phyloP scores from a whole-genome alignment of 805 yeast genomes.

The Sugiyamaella marilandica region DNA sequence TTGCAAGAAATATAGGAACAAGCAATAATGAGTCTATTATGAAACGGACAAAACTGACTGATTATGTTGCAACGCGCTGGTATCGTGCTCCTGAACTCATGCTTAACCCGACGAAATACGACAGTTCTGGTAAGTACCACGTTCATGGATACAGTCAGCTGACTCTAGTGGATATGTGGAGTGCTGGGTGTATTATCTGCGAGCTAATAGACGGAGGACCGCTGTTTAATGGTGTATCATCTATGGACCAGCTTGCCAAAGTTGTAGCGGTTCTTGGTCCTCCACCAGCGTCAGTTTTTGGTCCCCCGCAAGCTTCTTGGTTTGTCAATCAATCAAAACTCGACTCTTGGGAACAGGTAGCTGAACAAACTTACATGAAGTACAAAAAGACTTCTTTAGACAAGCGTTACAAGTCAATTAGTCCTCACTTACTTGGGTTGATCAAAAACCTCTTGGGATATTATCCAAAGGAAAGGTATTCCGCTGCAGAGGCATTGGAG shows the following conservation, averaged over 20 bases:
- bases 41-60: slow-evolving; percentile 21
- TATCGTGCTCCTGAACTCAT: slow-evolving; percentile 91
- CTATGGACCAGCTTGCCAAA: slow-evolving; percentile 63
- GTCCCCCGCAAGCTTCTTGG: neutral
- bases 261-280: slow-evolving; percentile 68
- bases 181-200: slow-evolving; percentile 84
- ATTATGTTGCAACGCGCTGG: slow-evolving; percentile 92
- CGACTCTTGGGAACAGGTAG: neutral
- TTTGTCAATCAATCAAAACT: neutral
- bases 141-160: neutral
- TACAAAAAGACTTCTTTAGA: slow-evolving; percentile 12
- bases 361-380: neutral
- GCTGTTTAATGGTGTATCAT: slow-evolving; percentile 69
- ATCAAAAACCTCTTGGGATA: slow-evolving; percentile 56
- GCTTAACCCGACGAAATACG: slow-evolving; percentile 52
- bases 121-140: slow-evolving; percentile 39
- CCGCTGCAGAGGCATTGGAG: slow-evolving; percentile 51
- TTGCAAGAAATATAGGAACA: slow-evolving; percentile 66
- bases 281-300: slow-evolving; percentile 41
- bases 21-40: slow-evolving; percentile 12
- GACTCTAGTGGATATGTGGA: slow-evolving; percentile 78
- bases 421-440: slow-evolving; percentile 44
- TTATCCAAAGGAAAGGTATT: slow-evolving; percentile 53
- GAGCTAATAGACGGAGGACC: slow-evolving; percentile 81
- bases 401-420: slow-evolving; percentile 59